These are phyloP conservation scores for Nevesoporus exiguus DNA, from an alignment of 768 basidiomycete genomes.

Conservation along the genomic window DNA sequence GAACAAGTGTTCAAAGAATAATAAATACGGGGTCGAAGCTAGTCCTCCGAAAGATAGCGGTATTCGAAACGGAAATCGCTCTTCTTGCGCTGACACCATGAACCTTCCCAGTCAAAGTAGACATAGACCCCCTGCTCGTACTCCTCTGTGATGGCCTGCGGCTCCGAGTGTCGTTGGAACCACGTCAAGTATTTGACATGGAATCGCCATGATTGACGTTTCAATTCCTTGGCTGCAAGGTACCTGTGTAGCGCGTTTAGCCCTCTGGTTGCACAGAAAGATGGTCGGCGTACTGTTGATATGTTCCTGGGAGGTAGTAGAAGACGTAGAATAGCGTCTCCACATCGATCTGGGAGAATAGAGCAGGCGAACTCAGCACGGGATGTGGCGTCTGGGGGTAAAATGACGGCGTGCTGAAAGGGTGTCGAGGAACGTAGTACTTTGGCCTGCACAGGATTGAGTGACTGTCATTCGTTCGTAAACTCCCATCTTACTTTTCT, in stretches of 20 bases:
- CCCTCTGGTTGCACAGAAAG: neutral
- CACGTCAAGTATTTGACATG: conserved; percentile 99
- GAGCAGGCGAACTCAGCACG: conserved; percentile 73
- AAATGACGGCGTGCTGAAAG: conserved; percentile 86
- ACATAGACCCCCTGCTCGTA: conserved; percentile 99
- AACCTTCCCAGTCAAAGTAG: conserved; percentile 99
- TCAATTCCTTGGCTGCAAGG: conserved; percentile 94
- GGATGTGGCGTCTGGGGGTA: conserved; percentile 90
- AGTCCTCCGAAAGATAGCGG: conserved; percentile 88
- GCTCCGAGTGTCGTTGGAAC: conserved; percentile 99
- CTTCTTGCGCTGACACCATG: conserved; percentile 98
- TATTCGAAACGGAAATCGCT: conserved; percentile 97
- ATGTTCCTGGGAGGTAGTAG: conserved; percentile 96
- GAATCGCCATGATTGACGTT: conserved; percentile 98
- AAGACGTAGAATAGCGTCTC: conserved; percentile 99
- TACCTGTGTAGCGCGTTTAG: conserved; percentile 48
- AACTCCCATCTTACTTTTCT: conserved; percentile 74
- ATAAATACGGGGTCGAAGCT: conserved; percentile 3
- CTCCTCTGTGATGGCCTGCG: conserved; percentile 97
- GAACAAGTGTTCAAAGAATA: conserved; percentile 1
- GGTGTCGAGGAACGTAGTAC: conserved; percentile 93
- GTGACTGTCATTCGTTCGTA: neutral
- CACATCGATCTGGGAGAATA: conserved; percentile 90
- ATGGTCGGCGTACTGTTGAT: conserved; percentile 70
- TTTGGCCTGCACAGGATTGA: conserved; percentile 65